Evolutionary conservation across 2,329 filamentous ascomycete species (phyloP).

Genomic region (Septoria petroselini): DNA sequence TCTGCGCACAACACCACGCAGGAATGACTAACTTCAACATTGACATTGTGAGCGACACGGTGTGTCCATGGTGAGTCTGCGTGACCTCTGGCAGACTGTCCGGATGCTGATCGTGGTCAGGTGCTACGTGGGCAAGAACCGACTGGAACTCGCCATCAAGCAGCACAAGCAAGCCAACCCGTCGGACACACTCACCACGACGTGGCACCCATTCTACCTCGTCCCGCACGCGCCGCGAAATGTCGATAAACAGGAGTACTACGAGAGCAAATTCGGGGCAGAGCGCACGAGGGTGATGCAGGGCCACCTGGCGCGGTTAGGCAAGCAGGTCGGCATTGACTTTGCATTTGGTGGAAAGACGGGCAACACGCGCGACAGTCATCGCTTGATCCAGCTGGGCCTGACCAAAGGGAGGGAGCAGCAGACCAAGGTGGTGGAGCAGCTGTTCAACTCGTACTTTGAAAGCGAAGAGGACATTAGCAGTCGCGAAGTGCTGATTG

Average conservation of each 20-base stretch:
- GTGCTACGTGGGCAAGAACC: slow-evolving; percentile 75
- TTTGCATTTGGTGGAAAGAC: slow-evolving; percentile 70
- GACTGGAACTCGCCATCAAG: slow-evolving; percentile 69
- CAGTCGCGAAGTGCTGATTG: slow-evolving; percentile 40
- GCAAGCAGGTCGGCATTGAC: slow-evolving; percentile 64
- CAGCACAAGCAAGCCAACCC: slow-evolving; percentile 55
- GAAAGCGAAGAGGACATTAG: slow-evolving; percentile 50
- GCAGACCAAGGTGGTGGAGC: slow-evolving; percentile 60
- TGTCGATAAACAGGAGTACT: slow-evolving; percentile 56
- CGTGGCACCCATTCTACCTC: slow-evolving; percentile 79
- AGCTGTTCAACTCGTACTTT: slow-evolving; percentile 60
- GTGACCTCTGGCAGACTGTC: background rate
- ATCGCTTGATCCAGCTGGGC: slow-evolving; percentile 70
- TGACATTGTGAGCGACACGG: slow-evolving; percentile 75
- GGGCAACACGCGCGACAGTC: slow-evolving; percentile 76
- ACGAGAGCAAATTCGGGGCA: slow-evolving; percentile 61
- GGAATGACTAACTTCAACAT: slow-evolving; percentile 74
- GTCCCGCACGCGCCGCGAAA: slow-evolving; percentile 61
- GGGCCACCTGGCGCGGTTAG: slow-evolving; percentile 56
- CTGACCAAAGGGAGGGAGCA: slow-evolving; percentile 52
- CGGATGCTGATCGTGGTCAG: slow-evolving; percentile 14
- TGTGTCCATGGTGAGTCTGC: slow-evolving; percentile 60
- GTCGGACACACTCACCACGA: slow-evolving; percentile 67
- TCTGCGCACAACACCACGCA: slow-evolving; percentile 33
- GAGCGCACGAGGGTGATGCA: slow-evolving; percentile 59